These are phyloP conservation scores for Chaetothyriales sp. DNA, from an alignment of 2,329 filamentous ascomycete genomes.

Conservation along the genomic window DNA sequence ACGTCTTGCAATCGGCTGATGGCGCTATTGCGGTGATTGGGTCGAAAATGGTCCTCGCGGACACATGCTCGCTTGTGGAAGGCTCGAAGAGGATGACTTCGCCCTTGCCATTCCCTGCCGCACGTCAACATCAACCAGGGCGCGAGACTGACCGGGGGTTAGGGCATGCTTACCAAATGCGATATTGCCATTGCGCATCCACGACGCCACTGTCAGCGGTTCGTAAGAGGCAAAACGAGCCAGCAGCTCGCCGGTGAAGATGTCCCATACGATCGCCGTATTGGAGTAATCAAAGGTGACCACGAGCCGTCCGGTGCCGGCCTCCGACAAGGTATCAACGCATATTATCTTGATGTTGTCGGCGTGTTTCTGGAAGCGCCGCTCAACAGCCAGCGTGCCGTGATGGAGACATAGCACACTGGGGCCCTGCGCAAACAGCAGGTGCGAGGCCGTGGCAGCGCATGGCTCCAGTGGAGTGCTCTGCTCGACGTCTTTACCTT, in stretches of 20 bases:
- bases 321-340: slow-evolving; percentile 82
- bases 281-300: slow-evolving; percentile 87
- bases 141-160: slow-evolving; percentile 4
- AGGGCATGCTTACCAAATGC: slow-evolving; percentile 61
- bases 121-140: slow-evolving; percentile 17
- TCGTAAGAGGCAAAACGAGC: slow-evolving; percentile 89
- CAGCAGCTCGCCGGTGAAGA: slow-evolving; percentile 80
- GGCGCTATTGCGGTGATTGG: slow-evolving; percentile 89
- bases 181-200: slow-evolving; percentile 96
- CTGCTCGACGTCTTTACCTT: slow-evolving; percentile 8
- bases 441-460: slow-evolving; percentile 78
- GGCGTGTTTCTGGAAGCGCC: slow-evolving; percentile 68
- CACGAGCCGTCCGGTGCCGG: slow-evolving; percentile 69
- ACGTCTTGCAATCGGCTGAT: slow-evolving; percentile 77
- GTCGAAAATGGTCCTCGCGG: slow-evolving; percentile 82
- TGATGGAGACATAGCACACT: slow-evolving; percentile 80
- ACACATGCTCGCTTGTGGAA: slow-evolving; percentile 81
- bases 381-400: slow-evolving; percentile 78
- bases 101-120: slow-evolving; percentile 73
- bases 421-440: slow-evolving; percentile 74
- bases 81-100: slow-evolving; percentile 93
- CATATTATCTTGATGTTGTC: slow-evolving; percentile 73
- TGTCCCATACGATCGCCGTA: slow-evolving; percentile 92
- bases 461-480: slow-evolving; percentile 63
- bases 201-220: slow-evolving; percentile 67